phyloP scores from a whole-genome alignment of 148 eudicot species.

The Chenopodium berlandieri region DNA sequence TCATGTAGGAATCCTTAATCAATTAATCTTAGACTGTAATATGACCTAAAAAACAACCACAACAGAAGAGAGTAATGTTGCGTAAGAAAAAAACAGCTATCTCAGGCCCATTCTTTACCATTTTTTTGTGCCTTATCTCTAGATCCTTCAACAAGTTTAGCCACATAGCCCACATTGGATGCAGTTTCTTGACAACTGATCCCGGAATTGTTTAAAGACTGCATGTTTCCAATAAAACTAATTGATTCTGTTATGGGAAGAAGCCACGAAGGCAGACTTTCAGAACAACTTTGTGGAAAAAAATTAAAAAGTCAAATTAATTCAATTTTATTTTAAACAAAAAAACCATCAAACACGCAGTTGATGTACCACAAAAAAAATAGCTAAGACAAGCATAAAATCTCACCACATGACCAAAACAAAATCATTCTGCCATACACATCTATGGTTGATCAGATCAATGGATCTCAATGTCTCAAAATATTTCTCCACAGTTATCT shows the following conservation, averaged over 20 bases:
- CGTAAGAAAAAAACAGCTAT: not conserved
- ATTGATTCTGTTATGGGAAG: slow-evolving; percentile 29
- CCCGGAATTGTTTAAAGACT: slow-evolving; percentile 28
- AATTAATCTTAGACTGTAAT: not conserved
- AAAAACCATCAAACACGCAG: no score
- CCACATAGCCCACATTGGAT: slow-evolving; percentile 30
- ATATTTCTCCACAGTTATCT: no score
- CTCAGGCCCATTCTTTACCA: slow-evolving; percentile 41
- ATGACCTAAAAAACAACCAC: not conserved
- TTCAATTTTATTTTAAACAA: no score
- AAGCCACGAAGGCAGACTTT: slow-evolving; percentile 26
- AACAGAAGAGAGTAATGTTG: not conserved
- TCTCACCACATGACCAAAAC: not conserved
- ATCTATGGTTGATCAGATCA: not conserved
- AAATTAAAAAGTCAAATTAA: no score
- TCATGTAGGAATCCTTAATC: not conserved
- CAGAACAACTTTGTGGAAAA: no score
- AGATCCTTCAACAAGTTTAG: slow-evolving; percentile 64
- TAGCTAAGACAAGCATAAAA: not conserved
- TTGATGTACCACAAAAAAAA: not conserved
- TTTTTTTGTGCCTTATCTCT: slow-evolving; percentile 59
- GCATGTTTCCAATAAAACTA: slow-evolving; percentile 30
- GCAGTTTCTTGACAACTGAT: slow-evolving; percentile 40
- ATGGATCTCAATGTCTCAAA: not conserved
- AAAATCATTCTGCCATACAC: not conserved